Conservation (phyloP, 225 moss, liverwort and hornwort genomes). For the Takakia lepidozioides region DNA sequence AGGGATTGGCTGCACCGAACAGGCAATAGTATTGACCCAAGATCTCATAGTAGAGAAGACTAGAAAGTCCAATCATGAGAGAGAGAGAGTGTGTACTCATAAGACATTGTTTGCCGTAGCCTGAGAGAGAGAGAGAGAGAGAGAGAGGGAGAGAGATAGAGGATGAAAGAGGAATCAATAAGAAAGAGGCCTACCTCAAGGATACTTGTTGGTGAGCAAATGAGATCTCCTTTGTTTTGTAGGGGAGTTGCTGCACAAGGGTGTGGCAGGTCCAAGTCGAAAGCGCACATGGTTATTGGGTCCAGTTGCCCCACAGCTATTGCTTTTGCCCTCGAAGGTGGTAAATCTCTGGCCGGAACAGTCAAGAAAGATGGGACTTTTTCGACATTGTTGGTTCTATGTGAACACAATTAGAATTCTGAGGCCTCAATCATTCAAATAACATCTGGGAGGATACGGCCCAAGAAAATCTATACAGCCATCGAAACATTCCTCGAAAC, state of each 20-base stretch:
- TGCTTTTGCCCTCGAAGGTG: constrained; percentile 37
- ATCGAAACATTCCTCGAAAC: constrained; percentile 19
- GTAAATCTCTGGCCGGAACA: constrained; percentile 26
- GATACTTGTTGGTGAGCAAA: constrained; percentile 9
- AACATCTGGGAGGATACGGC: constrained; percentile 36
- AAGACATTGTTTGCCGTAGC: too few species aligned
- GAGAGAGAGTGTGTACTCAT: too few species aligned
- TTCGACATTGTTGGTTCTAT: neutral
- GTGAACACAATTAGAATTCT: constrained; percentile 5
- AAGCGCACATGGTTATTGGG: constrained; percentile 42
- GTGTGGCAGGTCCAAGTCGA: constrained; percentile 8
- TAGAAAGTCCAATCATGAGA: too few species aligned
- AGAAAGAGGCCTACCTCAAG: neutral
- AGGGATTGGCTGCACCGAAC: too few species aligned
- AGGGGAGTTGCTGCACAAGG: neutral
- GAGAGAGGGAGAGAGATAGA: too few species aligned
- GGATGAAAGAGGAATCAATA: neutral
- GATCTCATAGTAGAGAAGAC: too few species aligned
- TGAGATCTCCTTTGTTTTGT: neutral
- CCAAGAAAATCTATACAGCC: constrained; percentile 43
- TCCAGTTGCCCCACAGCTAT: constrained; percentile 44
- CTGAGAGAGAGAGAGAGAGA: too few species aligned
- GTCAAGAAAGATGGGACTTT: constrained; percentile 1
- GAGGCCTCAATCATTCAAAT: neutral
- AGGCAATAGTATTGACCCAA: too few species aligned